Evolutionary conservation across 352 stramenopile species (phyloP).

Genomic region (Phytophthora vignae): DNA sequence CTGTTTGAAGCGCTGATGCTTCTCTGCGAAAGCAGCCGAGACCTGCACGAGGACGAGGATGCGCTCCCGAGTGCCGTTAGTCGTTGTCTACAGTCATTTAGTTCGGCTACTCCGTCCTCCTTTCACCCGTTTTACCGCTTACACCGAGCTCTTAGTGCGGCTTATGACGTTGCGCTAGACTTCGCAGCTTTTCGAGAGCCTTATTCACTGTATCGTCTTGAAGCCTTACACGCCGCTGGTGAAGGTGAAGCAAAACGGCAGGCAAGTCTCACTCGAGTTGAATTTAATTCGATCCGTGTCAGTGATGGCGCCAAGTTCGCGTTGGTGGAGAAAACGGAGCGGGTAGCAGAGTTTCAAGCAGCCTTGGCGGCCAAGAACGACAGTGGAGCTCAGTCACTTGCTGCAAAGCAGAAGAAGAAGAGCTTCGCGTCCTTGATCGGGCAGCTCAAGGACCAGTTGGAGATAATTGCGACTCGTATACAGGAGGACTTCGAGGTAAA

Average conservation of each 20-base stretch:
- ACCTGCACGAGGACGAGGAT: neutral
- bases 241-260: neutral
- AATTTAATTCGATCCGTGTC: slow-evolving; percentile 25
- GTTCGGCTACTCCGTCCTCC: slow-evolving; percentile 36
- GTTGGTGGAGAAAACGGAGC: slow-evolving; percentile 37
- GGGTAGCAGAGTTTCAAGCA: slow-evolving; percentile 36
- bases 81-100: slow-evolving; percentile 29
- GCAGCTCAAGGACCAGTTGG: slow-evolving; percentile 20
- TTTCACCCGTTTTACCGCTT: slow-evolving; percentile 74
- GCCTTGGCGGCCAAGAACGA: slow-evolving; percentile 22
- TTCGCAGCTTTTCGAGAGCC: slow-evolving; percentile 37
- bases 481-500: slow-evolving; percentile 31
- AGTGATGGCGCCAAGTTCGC: slow-evolving; percentile 4
- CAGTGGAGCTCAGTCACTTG: neutral
- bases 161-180: slow-evolving; percentile 7
- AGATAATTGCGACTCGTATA: slow-evolving; percentile 20
- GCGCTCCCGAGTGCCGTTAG: slow-evolving; percentile 2
- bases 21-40: slow-evolving; percentile 27
- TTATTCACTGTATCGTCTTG: slow-evolving; percentile 35
- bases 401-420: slow-evolving; percentile 35
- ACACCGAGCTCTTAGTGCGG: slow-evolving; percentile 26
- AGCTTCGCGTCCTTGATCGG: slow-evolving; percentile 32
- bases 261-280: slow-evolving; percentile 26
- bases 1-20: slow-evolving; percentile 47
- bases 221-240: slow-evolving; percentile 13